Conservation (phyloP, 1,139 yeast species). For the Magnusiomyces fungicola region DNA sequence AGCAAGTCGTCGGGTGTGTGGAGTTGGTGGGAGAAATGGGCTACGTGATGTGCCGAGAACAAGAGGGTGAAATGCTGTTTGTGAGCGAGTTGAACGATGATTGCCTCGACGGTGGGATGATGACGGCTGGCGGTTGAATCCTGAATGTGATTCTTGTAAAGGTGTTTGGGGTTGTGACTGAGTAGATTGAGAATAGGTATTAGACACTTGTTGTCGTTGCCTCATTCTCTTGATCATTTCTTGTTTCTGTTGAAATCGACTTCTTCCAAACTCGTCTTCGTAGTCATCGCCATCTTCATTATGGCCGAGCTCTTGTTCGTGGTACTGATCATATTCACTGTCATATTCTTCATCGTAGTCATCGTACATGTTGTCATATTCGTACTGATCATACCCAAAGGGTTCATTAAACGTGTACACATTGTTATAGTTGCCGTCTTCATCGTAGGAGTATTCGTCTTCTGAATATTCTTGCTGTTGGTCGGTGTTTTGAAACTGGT, state of each 20-base stretch:
- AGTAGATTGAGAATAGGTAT: too few relatives aligned
- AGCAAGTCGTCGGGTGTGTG: too few relatives aligned
- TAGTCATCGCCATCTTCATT: not conserved
- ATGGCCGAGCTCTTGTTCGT: not conserved
- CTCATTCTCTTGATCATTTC: not conserved
- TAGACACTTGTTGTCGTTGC: too few relatives aligned
- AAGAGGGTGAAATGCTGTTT: constrained; percentile 6
- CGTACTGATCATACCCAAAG: not conserved
- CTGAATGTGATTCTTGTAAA: too few relatives aligned
- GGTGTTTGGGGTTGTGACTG: too few relatives aligned
- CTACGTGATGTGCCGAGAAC: not conserved
- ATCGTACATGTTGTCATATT: not conserved
- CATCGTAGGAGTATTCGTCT: too few relatives aligned
- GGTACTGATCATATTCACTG: not conserved
- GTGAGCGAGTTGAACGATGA: constrained; percentile 2
- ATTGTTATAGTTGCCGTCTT: too few relatives aligned
- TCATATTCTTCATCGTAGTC: not conserved
- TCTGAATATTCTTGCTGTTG: too few relatives aligned
- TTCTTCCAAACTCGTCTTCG: not conserved
- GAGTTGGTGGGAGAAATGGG: not conserved
- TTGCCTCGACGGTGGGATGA: not conserved
- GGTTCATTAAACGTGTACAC: too few relatives aligned
- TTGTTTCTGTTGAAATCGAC: not conserved
- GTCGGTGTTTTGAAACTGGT: too few relatives aligned
- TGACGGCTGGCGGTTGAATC: too few relatives aligned